Evolutionary conservation across 106 monocot genomes (phyloP).

Genomic region (Dendrobium officinale): DNA sequence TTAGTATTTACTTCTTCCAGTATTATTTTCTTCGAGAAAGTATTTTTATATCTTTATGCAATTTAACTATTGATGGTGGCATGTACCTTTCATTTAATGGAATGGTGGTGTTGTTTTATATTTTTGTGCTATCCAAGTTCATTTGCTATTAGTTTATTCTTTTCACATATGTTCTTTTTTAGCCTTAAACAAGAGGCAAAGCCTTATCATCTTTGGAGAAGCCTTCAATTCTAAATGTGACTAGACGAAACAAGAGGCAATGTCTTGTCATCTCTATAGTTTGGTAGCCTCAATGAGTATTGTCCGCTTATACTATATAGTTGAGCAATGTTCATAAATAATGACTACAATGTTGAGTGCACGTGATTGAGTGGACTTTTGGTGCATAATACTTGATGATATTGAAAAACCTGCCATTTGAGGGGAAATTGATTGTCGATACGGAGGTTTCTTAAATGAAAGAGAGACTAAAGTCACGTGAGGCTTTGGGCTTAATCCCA

Average conservation of each 20-base stretch:
- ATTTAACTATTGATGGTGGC: background rate
- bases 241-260: background rate
- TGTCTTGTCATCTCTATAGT: no score
- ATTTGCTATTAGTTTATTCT: background rate
- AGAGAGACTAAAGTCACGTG: no score
- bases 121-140: background rate
- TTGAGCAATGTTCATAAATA: no score
- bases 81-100: background rate
- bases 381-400: no score
- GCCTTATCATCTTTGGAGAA: background rate
- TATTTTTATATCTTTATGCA: background rate
- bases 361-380: background rate
- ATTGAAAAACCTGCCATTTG: no score
- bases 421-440: no score
- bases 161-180: background rate
- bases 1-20: slow-evolving; percentile 10
- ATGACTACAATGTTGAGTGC: background rate
- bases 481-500: no score
- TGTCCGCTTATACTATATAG: no score
- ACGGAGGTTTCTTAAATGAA: no score
- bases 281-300: no score
- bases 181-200: background rate
- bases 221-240: background rate
- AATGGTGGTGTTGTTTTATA: background rate
- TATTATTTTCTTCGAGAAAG: background rate